phyloP scores from a whole-genome alignment of 2,329 filamentous ascomycete species.

The Ceratocystis cubensis region DNA sequence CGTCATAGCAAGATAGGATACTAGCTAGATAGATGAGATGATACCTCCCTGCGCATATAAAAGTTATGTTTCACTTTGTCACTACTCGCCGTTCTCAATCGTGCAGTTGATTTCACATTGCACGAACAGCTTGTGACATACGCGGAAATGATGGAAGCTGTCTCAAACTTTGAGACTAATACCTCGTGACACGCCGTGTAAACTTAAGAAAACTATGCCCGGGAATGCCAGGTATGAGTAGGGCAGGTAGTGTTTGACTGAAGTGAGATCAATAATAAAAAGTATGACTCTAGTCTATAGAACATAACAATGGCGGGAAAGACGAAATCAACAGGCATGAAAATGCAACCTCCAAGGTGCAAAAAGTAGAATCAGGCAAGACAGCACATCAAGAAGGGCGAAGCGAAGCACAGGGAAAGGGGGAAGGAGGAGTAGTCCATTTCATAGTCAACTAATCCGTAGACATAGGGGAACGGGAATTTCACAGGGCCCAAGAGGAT shows the following conservation, averaged over 20 bases:
- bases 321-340: constrained; percentile 20
- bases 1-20: background rate
- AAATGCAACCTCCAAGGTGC: background rate
- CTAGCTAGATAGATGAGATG: background rate
- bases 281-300: constrained; percentile 3
- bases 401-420: background rate
- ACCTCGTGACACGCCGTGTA: background rate
- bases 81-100: background rate
- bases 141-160: background rate
- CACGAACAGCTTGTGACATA: background rate
- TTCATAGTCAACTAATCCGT: constrained; percentile 4
- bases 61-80: background rate
- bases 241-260: background rate
- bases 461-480: constrained; percentile 21
- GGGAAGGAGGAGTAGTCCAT: background rate
- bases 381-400: background rate
- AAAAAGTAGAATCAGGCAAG: background rate
- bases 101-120: background rate
- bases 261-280: constrained; percentile 20
- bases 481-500: background rate
- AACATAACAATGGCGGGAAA: constrained; percentile 4
- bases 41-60: background rate
- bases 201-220: constrained; percentile 6
- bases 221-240: background rate
- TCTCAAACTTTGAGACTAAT: background rate